Base-by-base conservation (phyloP, 306 rosid species). In the Carpinus fangiana region DNA sequence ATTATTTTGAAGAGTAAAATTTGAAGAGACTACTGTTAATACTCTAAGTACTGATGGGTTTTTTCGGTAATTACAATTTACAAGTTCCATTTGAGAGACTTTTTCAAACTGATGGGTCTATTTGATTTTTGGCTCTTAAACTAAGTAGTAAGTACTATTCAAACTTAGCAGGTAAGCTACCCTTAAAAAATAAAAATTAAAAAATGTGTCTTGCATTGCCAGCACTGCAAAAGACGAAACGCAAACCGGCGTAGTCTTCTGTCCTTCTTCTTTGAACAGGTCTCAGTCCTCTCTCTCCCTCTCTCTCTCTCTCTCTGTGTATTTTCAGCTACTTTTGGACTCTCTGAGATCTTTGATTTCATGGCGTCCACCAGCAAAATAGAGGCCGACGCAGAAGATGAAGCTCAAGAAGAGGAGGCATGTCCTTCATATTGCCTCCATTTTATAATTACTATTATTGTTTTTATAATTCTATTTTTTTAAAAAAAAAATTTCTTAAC, bases 361-460 rank as follows among this genome's bases (percentile, higher is more conserved):
- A 93, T 93, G 97, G 93, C 95, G 18, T 93, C 97, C 70, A 76
- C 97, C 79, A 21, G 87, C 88, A 90, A 85, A 81, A 41, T 81
- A 75, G 83, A 85, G 74, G 52, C 78, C 43, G 79, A 78, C 59
- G 72, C 79, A 46, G 92, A 86, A 50, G 87, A 90, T 28, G 92
- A 91, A 75, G 84, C 79, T 80, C 80, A 75, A 59, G 90, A 91
- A 28, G 98, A 87, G 43, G 93, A 69, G 82, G 97, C 84, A 79
- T 17, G 55, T 41, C 8, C 68, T 73, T 50, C 36, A 53, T 41
- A 16, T 64, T 4, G 18, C 43, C 43, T 36, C 7, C 31, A 3
- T 16, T 20, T 36, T 20, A 10, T 21, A 7, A 14, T 1, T 67
- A 7, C 31, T 5, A 0, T 47, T 34, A 47, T 20, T 23, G 8